Evolutionary conservation across 352 stramenopile species (phyloP).

Genomic region (Pythium diclinum): DNA sequence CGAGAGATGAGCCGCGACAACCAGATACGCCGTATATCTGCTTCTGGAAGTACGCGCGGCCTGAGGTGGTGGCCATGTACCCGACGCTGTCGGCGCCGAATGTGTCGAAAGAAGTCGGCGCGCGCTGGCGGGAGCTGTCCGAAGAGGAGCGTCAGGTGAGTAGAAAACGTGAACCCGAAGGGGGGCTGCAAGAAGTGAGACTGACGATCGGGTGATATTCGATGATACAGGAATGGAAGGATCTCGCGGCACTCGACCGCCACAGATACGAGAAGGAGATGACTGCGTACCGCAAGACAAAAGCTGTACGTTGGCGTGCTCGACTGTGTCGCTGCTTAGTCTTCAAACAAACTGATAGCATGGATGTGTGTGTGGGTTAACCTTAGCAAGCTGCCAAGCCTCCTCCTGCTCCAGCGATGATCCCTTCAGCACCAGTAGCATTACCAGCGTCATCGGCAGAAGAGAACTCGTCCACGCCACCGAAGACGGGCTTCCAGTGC

Average conservation of each 20-base stretch:
- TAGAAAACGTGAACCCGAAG: no score
- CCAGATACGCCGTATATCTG: slow-evolving; percentile 65
- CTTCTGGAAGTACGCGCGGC: slow-evolving; percentile 52
- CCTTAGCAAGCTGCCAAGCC: background rate
- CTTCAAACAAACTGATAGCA: background rate
- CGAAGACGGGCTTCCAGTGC: slow-evolving; percentile 58
- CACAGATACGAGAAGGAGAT: slow-evolving; percentile 54
- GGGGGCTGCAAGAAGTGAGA: background rate
- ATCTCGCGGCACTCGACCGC: slow-evolving; percentile 47
- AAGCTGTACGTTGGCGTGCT: slow-evolving; percentile 8
- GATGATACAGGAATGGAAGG: slow-evolving; percentile 36
- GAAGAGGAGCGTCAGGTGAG: slow-evolving; percentile 36
- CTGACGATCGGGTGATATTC: background rate
- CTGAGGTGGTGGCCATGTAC: slow-evolving; percentile 38
- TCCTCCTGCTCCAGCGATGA: background rate
- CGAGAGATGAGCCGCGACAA: slow-evolving; percentile 40
- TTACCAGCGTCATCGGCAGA: slow-evolving; percentile 17
- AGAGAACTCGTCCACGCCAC: slow-evolving; percentile 39
- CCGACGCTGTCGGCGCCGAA: slow-evolving; percentile 36
- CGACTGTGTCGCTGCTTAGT: background rate
- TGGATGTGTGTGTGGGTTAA: background rate
- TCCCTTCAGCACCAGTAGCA: background rate
- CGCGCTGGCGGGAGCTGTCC: slow-evolving; percentile 43
- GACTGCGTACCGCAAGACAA: slow-evolving; percentile 31
- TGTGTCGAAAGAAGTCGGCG: slow-evolving; percentile 50